phyloP scores from a whole-genome alignment of 139 green algal species.

The Chlamydomonas sp. region DNA sequence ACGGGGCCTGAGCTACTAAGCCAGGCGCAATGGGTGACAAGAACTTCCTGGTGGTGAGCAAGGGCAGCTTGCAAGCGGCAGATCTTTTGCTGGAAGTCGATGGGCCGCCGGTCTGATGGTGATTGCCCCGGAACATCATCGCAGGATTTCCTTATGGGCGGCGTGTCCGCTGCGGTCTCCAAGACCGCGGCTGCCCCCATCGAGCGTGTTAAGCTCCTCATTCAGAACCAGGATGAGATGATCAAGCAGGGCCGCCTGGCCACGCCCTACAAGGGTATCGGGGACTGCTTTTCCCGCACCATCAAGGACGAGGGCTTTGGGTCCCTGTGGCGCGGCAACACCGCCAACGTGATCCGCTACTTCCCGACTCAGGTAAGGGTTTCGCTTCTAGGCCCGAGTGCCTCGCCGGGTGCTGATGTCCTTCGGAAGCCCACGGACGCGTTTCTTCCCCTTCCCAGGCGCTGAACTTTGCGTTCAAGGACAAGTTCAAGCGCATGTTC shows the following conservation, averaged over 20 bases:
- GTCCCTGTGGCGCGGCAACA: constrained; percentile 98
- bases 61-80: neutral
- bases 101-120: neutral
- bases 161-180: constrained; percentile 85
- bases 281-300: constrained; percentile 96
- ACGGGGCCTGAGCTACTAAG: too few species aligned
- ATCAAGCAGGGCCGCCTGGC: constrained; percentile 72
- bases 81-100: neutral
- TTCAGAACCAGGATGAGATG: constrained; percentile 79
- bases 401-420: neutral
- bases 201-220: constrained; percentile 97
- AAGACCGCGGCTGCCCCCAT: constrained; percentile 95
- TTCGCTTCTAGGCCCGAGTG: neutral
- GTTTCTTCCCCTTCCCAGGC: constrained; percentile 66
- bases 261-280: constrained; percentile 88
- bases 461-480: constrained; percentile 99
- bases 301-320: constrained; percentile 87
- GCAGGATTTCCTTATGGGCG: constrained; percentile 62
- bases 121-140: neutral
- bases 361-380: constrained; percentile 79
- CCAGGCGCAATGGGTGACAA: constrained; percentile 8
- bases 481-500: constrained; percentile 99
- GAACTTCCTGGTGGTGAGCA: constrained; percentile 41
- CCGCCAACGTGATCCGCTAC: constrained; percentile 96
- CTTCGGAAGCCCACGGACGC: neutral